A percentile compares a stretch with the other conserved stretches of the same genome.
phyloP scores from a whole-genome alignment of 192 early-diverging fungal species.

The Entomortierella parvispora region DNA sequence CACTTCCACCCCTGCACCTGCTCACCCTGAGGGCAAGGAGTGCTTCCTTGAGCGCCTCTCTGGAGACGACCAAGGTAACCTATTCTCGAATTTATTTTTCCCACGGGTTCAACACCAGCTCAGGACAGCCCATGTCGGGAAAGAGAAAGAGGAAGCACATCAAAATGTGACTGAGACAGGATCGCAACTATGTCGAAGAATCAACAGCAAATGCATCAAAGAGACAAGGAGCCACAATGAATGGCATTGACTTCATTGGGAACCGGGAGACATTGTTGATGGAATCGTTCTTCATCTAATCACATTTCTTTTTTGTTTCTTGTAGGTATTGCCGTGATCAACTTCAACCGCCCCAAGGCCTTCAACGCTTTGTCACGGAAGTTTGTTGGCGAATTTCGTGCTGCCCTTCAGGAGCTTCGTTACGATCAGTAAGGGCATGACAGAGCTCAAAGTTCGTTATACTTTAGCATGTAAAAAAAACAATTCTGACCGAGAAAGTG shows the following conservation, averaged over 20 bases:
- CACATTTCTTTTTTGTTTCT: background rate
- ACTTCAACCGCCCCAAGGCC: constrained; percentile 84
- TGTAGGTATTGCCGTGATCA: constrained; percentile 81
- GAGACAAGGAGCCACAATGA: background rate
- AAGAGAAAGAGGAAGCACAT: background rate
- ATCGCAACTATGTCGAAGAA: too few species aligned
- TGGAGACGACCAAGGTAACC: constrained; percentile 42
- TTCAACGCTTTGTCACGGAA: constrained; percentile 91
- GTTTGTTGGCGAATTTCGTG: constrained; percentile 77
- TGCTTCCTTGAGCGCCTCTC: constrained; percentile 55
- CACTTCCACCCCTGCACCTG: constrained; percentile 15
- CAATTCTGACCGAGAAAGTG: background rate
- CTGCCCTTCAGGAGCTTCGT: constrained; percentile 68
- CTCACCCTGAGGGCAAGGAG: constrained; percentile 46
- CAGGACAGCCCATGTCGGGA: background rate
- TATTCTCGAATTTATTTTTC: constrained; percentile 16
- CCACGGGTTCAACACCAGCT: constrained; percentile 23
- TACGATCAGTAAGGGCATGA: constrained; percentile 72
- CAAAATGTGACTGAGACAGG: too few species aligned
- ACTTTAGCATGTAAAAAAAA: background rate
- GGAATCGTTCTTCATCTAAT: too few species aligned
- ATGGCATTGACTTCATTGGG: too few species aligned
- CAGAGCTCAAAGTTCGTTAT: too few species aligned
- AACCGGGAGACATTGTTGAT: too few species aligned
- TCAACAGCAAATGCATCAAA: too few species aligned